A percentile compares a stretch with the other conserved stretches of the same genome.
These are phyloP conservation scores for Tilletia indica DNA, from an alignment of 1,284 basidiomycete genomes.

Conservation along the genomic window DNA sequence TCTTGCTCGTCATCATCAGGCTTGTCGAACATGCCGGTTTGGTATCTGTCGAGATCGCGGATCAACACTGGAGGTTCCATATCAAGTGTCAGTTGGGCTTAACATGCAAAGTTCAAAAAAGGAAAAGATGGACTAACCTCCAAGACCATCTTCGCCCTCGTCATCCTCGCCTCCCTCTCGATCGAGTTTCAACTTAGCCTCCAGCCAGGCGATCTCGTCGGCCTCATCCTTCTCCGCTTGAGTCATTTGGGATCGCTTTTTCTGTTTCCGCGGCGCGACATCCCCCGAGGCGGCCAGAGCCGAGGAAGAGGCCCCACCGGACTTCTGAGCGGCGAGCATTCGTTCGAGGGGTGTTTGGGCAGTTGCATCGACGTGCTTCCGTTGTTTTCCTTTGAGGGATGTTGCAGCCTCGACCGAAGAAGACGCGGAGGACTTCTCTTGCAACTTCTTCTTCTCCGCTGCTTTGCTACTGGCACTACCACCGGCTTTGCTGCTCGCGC, in stretches of 20 bases:
- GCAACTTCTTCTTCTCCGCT: constrained; percentile 1
- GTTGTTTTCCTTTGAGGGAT: constrained; percentile 2
- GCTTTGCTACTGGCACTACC: not conserved
- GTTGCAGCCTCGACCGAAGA: not conserved
- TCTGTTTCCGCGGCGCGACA: constrained; percentile 11
- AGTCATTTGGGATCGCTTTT: constrained; percentile 23
- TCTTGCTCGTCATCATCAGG: constrained; percentile 28
- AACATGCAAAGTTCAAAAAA: too few species aligned
- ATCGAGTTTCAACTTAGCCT: constrained; percentile 35
- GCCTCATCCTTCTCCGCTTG: constrained; percentile 51
- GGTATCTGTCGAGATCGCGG: constrained; percentile 44
- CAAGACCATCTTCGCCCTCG: constrained; percentile 19
- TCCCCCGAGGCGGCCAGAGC: not conserved
- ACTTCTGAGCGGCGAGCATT: constrained; percentile 16
- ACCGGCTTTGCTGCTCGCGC: not conserved
- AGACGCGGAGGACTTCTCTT: not conserved
- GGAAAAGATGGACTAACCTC: constrained; percentile 15
- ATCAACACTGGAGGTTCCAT: constrained; percentile 29
- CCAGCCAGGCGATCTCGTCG: constrained; percentile 54
- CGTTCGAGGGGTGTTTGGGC: constrained; percentile 23
- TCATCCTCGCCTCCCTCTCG: constrained; percentile 31
- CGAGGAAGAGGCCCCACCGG: not conserved
- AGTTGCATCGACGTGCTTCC: constrained; percentile 21
- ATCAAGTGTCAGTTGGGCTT: too few species aligned
- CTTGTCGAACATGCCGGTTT: constrained; percentile 37